Evolutionary conservation across 495 filamentous ascomycete species (phyloP).

Genomic region (Aspergillus sparsus): DNA sequence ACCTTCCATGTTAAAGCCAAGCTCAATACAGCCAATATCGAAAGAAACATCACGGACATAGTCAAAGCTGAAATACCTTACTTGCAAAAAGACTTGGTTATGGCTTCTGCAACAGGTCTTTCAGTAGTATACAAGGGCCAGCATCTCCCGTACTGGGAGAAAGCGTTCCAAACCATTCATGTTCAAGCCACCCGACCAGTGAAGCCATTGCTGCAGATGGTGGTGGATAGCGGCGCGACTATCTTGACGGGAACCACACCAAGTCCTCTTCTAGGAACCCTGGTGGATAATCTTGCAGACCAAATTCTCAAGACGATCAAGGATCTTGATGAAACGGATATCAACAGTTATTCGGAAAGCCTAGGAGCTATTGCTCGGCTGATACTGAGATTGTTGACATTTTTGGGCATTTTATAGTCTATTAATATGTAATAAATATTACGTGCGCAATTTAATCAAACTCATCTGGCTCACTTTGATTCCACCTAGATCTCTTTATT

Average conservation of each 20-base stretch:
- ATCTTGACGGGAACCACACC: not conserved
- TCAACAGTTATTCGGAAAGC: not conserved
- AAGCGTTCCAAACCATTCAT: constrained; percentile 8
- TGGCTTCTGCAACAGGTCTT: constrained; percentile 2
- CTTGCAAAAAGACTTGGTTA: constrained; percentile 4
- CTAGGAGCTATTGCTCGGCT: not conserved
- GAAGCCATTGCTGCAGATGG: not conserved
- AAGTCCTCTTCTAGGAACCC: not conserved
- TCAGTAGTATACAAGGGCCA: constrained; percentile 10
- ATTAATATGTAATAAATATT: not conserved
- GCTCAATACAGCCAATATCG: constrained; percentile 1
- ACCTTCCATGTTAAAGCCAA: constrained; percentile 5
- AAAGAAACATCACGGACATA: constrained; percentile 6
- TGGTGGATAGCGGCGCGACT: not conserved
- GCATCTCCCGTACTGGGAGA: constrained; percentile 12
- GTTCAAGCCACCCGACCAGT: constrained; percentile 3
- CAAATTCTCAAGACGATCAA: constrained; percentile 2
- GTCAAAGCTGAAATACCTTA: constrained; percentile 6
- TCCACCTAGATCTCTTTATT: too few relatives aligned
- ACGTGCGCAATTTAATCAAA: not conserved
- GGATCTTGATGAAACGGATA: not conserved
- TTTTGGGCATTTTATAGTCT: not conserved
- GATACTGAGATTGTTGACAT: not conserved
- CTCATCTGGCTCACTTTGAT: too few relatives aligned
- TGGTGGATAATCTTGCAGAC: not conserved